These are phyloP conservation scores for Colletotrichum spaethianum DNA, from an alignment of 2,329 filamentous ascomycete genomes.

Conservation along the genomic window DNA sequence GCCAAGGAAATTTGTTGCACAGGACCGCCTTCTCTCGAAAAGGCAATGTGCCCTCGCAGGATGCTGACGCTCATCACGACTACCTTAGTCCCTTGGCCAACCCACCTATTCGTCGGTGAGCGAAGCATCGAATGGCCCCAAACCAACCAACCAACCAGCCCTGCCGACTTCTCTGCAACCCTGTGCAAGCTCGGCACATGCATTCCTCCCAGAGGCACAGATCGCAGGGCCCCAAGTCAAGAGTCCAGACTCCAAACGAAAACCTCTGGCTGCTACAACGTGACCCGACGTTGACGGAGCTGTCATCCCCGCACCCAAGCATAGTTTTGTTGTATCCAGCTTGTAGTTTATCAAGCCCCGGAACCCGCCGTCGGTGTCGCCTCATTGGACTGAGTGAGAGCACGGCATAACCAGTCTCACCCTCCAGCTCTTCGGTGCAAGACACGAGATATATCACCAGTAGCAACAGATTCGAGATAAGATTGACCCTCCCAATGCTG, in stretches of 20 bases:
- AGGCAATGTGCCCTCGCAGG: constrained; percentile 7
- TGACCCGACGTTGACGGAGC: not conserved
- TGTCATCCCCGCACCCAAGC: constrained; percentile 7
- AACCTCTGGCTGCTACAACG: not conserved
- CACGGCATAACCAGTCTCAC: constrained; percentile 19
- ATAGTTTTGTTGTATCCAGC: not conserved
- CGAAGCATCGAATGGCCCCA: not conserved
- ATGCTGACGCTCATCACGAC: constrained; percentile 30
- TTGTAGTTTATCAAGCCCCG: not conserved
- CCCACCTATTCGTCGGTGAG: constrained; percentile 21
- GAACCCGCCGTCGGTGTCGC: not conserved
- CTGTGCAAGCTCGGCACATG: constrained; percentile 22
- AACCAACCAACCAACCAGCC: constrained; percentile 8
- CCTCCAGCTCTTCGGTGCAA: not conserved
- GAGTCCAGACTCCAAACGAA: not conserved
- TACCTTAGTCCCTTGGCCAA: not conserved
- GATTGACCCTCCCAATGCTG: not conserved
- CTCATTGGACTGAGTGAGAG: not conserved
- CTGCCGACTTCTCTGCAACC: not conserved
- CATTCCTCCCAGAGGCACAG: constrained; percentile 5
- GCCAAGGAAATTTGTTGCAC: not conserved
- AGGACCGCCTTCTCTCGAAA: not conserved
- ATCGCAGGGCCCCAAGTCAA: not conserved
- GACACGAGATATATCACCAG: constrained; percentile 1
- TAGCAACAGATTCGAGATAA: constrained; percentile 11